These are phyloP conservation scores for Terana coerulea DNA, from an alignment of 768 basidiomycete species.

Conservation along the genomic window DNA sequence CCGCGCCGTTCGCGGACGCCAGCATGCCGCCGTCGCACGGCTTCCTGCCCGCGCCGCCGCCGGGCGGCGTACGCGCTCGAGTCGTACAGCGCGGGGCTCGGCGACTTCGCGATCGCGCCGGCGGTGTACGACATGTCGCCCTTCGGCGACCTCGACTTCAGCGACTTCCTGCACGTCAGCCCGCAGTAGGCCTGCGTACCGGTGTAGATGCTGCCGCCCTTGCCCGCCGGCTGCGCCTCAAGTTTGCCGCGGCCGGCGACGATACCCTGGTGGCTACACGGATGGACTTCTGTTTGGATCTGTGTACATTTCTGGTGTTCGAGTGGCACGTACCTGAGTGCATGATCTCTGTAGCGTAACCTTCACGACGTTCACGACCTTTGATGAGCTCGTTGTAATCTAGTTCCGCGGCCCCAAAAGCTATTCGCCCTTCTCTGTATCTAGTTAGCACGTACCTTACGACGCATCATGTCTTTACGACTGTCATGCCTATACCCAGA, in stretches of 20 bases:
- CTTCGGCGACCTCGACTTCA: slow-evolving; percentile 20
- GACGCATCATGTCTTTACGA: slow-evolving; percentile 9
- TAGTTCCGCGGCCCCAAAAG: background rate
- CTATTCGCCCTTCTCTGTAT: background rate
- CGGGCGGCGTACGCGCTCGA: slow-evolving; percentile 16
- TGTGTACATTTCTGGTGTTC: too few species aligned
- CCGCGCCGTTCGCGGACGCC: background rate
- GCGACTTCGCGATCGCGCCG: slow-evolving; percentile 20
- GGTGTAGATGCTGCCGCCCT: background rate
- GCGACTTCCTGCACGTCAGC: slow-evolving; percentile 15
- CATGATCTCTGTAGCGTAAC: background rate
- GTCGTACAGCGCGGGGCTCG: slow-evolving; percentile 21
- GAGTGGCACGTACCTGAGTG: too few species aligned
- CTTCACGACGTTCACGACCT: slow-evolving; percentile 6
- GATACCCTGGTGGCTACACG: too few species aligned
- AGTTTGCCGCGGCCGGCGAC: background rate
- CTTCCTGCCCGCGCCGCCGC: background rate
- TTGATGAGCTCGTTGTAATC: slow-evolving; percentile 7
- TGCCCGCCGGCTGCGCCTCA: background rate
- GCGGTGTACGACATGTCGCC: slow-evolving; percentile 16
- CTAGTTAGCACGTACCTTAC: background rate
- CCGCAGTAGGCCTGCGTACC: slow-evolving; percentile 1
- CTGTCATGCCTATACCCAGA: slow-evolving; percentile 5
- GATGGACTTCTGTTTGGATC: too few species aligned
- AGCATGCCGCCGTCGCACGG: background rate